phyloP scores from a whole-genome alignment of 768 basidiomycete species.

The Tylopilus vinaceipallidus region DNA sequence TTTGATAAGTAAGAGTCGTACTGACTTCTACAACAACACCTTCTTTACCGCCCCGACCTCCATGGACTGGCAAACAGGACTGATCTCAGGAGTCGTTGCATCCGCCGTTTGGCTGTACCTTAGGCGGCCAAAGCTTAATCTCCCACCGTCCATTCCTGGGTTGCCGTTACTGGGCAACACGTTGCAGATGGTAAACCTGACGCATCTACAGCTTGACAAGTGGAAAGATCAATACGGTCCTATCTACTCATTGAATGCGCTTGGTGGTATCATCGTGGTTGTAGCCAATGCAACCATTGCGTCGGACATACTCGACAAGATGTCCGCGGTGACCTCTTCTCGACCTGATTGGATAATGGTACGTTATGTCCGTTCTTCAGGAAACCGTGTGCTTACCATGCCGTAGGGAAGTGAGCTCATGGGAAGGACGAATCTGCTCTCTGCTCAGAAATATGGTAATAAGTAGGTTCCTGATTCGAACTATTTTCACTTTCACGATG shows the following conservation, averaged over 20 bases:
- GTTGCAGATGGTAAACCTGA: slow-evolving; percentile 3
- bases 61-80: neutral
- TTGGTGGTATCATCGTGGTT: slow-evolving; percentile 8
- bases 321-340: slow-evolving; percentile 8
- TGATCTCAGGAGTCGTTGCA: slow-evolving; percentile 1
- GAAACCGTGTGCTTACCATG: neutral
- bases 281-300: slow-evolving; percentile 10
- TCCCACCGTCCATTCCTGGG: slow-evolving; percentile 8
- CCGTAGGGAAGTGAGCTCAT: slow-evolving; percentile 5
- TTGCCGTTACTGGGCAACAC: slow-evolving; percentile 5
- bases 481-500: neutral
- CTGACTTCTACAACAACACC: too few relatives aligned
- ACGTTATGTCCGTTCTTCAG: neutral
- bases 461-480: slow-evolving; percentile 4
- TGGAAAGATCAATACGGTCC: slow-evolving; percentile 11
- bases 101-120: neutral
- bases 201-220: slow-evolving; percentile 7
- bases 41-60: too few relatives aligned
- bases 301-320: slow-evolving; percentile 7
- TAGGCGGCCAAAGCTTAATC: neutral
- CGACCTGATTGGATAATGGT: slow-evolving; percentile 12
- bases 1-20: too few relatives aligned
- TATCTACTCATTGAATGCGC: slow-evolving; percentile 6
- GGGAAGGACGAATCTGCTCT: slow-evolving; percentile 2
- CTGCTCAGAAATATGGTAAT: slow-evolving; percentile 7